Percentiles rank a stretch among this genome's conserved stretches.
phyloP scores from a whole-genome alignment of 1,284 basidiomycete species.

The Xanthoconium separans region DNA sequence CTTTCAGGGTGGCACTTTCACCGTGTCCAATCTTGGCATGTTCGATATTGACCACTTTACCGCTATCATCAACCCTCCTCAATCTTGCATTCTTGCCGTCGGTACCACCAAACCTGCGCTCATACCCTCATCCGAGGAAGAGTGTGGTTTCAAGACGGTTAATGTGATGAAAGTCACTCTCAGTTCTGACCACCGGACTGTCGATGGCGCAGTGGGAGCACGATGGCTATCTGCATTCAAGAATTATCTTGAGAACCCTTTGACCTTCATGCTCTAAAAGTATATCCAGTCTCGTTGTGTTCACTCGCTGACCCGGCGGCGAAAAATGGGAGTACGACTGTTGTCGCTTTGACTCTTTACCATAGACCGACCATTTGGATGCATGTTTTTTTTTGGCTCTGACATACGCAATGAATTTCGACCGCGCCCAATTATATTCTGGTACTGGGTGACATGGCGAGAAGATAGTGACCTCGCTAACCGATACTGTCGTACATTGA shows the following conservation, averaged over 20 bases:
- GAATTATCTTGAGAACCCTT: conserved; percentile 94
- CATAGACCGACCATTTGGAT: conserved; percentile 24
- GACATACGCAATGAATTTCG: conserved; percentile 7
- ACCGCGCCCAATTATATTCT: not conserved
- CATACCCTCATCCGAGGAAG: conserved; percentile 85
- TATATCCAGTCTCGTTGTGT: conserved; percentile 2
- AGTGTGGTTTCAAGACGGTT: conserved; percentile 90
- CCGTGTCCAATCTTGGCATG: conserved; percentile 99
- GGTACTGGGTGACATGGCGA: conserved; percentile 12
- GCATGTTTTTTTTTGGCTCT: conserved; percentile 17
- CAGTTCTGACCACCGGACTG: conserved; percentile 93
- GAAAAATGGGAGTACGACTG: conserved; percentile 1
- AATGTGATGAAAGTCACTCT: conserved; percentile 97
- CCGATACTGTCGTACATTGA: not conserved
- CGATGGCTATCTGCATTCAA: conserved; percentile 94
- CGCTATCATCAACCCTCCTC: conserved; percentile 99
- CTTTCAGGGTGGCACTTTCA: conserved; percentile 90
- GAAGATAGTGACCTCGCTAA: not conserved
- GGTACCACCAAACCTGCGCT: conserved; percentile 87
- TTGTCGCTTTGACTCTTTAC: conserved; percentile 13
- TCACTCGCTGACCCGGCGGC: not conserved
- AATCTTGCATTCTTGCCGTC: conserved; percentile 96
- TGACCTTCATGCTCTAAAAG: conserved; percentile 86
- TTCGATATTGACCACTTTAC: conserved; percentile 95
- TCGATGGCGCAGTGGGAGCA: conserved; percentile 91